These are phyloP conservation scores for Lagenaria siceraria DNA, from an alignment of 306 rosid genomes.

Conservation along the genomic window DNA sequence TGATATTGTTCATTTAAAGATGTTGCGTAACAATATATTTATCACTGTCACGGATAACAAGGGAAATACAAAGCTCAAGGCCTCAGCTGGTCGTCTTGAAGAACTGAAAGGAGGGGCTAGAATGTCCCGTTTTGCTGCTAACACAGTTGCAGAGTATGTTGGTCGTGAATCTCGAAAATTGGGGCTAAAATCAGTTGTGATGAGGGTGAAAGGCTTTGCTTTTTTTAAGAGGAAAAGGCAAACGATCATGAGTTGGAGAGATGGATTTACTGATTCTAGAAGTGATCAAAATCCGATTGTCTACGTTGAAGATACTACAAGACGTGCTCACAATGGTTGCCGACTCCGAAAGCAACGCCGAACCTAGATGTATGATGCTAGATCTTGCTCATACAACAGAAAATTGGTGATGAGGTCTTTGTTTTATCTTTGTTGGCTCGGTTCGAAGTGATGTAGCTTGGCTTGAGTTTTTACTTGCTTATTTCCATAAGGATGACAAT, in stretches of 20 bases:
- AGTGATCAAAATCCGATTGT: conserved; percentile 39
- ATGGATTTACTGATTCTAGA: conserved; percentile 45
- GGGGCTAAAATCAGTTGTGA: conserved; percentile 63
- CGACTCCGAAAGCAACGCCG: conserved; percentile 48
- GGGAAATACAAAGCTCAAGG: conserved; percentile 55
- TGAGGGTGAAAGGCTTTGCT: conserved; percentile 68
- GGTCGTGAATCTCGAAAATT: conserved; percentile 48
- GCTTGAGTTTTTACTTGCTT: not conserved
- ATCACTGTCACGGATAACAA: conserved; percentile 58
- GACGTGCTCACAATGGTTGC: conserved; percentile 59
- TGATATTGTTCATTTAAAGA: conserved; percentile 71
- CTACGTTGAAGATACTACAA: conserved; percentile 57
- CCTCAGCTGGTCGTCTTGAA: conserved; percentile 52
- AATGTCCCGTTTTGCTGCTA: conserved; percentile 51
- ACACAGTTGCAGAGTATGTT: conserved; percentile 64
- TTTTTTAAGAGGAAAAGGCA: conserved; percentile 60
- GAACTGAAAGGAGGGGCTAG: conserved; percentile 62
- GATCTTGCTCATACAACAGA: not conserved
- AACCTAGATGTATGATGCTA: conserved; percentile 7
- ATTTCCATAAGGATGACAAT: conserved; percentile 1
- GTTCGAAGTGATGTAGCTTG: not conserved
- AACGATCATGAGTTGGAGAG: conserved; percentile 66
- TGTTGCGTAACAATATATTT: conserved; percentile 60
- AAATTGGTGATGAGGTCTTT: not conserved
- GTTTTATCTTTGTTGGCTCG: not conserved